Evolutionary conservation across 495 filamentous ascomycete genomes (phyloP).

Genomic region (Hypoxylon fragiforme): DNA sequence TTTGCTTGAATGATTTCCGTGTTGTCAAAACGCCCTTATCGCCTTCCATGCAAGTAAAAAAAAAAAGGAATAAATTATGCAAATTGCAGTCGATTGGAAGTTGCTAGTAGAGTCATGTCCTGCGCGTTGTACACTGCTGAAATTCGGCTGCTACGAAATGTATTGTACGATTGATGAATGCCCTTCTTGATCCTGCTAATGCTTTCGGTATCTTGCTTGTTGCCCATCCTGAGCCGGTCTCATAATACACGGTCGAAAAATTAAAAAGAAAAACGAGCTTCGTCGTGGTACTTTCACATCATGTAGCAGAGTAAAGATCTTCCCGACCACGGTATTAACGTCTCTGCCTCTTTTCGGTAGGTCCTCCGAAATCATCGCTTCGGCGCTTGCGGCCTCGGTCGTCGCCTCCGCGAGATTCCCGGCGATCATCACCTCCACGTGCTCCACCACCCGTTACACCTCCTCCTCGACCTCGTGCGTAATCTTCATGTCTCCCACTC

Average conservation of each 20-base stretch:
- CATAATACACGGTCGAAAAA: slow-evolving; percentile 38
- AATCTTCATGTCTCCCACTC: slow-evolving; percentile 36
- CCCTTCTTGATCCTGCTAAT: slow-evolving; percentile 10
- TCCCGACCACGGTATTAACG: slow-evolving; percentile 26
- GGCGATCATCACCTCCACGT: slow-evolving; percentile 36
- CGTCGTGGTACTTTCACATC: slow-evolving; percentile 19
- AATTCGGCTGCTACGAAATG: slow-evolving; percentile 25
- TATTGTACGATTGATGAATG: slow-evolving; percentile 19
- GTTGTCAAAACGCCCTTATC: neutral
- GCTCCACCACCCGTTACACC: slow-evolving; percentile 24
- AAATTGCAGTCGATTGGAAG: slow-evolving; percentile 5
- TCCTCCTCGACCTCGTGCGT: slow-evolving; percentile 37
- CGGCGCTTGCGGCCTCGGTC: slow-evolving; percentile 43
- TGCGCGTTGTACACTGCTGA: slow-evolving; percentile 3
- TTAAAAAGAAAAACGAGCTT: neutral
- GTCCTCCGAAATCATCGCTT: slow-evolving; percentile 43
- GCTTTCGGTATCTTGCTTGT: slow-evolving; percentile 15
- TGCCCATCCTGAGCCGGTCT: slow-evolving; percentile 7
- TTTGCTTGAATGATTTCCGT: neutral
- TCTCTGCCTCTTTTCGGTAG: slow-evolving; percentile 39
- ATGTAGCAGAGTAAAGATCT: slow-evolving; percentile 12
- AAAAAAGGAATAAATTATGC: slow-evolving; percentile 5
- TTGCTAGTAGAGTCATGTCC: slow-evolving; percentile 3
- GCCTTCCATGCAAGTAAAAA: neutral
- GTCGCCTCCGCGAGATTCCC: slow-evolving; percentile 35